Evolutionary conservation across 2,329 filamentous ascomycete genomes (phyloP), one percentile per base, ranked within the genome.

Genomic region (Colletotrichum tamarilloi): DNA sequence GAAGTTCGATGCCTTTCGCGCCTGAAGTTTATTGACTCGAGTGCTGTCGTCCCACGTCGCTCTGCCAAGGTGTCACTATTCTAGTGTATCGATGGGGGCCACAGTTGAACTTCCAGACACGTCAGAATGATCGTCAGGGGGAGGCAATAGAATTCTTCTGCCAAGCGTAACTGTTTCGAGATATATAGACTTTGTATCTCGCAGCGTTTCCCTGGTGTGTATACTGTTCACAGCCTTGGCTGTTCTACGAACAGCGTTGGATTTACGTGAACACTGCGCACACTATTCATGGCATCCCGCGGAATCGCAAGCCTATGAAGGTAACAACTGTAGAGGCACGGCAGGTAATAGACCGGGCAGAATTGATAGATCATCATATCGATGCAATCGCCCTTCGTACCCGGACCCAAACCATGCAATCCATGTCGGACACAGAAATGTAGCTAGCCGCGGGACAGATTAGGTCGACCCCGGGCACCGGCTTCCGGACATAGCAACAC

Each of bases 321-420:
- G 5, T 2, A 26, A 12, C 19, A n/a, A 12, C 7, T 2, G 4
- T 14, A 7, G 7, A 28, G 1, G 9, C 5, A 1, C 12, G 5
- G 2, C 3, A 28, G 19, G 6, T 19, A 35, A 35, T 32, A 38
- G n/a, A 56, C 53, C 53, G 12, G 53, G 53, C 5, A 11, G 1
- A 28, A 6, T 28, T 26, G 4, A 28, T 26, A 56, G 53, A 56
- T 56, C 26, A 24, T 3, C 30, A 46, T 22, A 59, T 55, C 32
- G 24, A 72, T 72, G 65, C 65, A 72, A 58, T 63, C 53, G 42
- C 59, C 65, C 69, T 63, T 59, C 19, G 9, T 9, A 26, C 14
- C 30, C n/a, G 53, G 58, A 32, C 26, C 58, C 65, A 53, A 32
- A 32, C 14, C 38, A 46, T 69, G 66, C 65, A 16, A n/a, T n/a